phyloP scores from a whole-genome alignment of 768 basidiomycete genomes.

The Crucibulum laeve region DNA sequence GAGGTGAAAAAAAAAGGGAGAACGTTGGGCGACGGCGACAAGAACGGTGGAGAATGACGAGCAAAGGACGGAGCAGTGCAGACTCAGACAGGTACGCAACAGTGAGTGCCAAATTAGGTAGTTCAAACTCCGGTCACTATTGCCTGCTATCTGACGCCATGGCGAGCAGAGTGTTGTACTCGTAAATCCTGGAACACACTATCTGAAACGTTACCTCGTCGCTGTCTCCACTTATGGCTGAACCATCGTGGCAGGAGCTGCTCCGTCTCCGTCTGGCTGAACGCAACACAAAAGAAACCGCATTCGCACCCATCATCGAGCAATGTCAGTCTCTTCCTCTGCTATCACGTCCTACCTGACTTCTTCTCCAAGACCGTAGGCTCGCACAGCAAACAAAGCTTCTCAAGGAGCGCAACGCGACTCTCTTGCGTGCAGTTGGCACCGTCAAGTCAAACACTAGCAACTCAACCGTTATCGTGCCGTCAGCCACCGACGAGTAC shows the following conservation, averaged over 20 bases:
- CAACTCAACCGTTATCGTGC: constrained; percentile 57
- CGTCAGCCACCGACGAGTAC: constrained; percentile 70
- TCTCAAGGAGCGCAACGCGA: constrained; percentile 88
- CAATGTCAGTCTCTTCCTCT: constrained; percentile 62
- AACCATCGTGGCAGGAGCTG: constrained; percentile 82
- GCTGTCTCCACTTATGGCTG: constrained; percentile 51
- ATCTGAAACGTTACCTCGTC: too few relatives aligned
- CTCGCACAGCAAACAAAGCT: constrained; percentile 90
- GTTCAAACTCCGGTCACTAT: constrained; percentile 38
- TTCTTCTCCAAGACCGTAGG: constrained; percentile 63
- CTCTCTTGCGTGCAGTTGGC: constrained; percentile 79
- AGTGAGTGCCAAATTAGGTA: constrained; percentile 21
- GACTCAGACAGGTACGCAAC: constrained; percentile 11
- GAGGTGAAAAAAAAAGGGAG: constrained; percentile 17
- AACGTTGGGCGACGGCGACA: constrained; percentile 11
- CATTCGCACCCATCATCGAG: constrained; percentile 83
- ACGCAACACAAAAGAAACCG: constrained; percentile 77
- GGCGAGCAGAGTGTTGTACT: not conserved
- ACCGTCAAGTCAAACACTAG: constrained; percentile 62
- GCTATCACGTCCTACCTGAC: constrained; percentile 11
- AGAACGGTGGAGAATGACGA: too few relatives aligned
- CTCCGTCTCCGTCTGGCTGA: constrained; percentile 75
- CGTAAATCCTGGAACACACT: too few relatives aligned
- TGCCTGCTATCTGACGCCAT: not conserved
- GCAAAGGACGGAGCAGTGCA: too few relatives aligned